Percentiles rank a stretch among this genome's conserved stretches.
phyloP scores from a whole-genome alignment of 192 early-diverging fungal genomes.

The Funneliformis mosseae region DNA sequence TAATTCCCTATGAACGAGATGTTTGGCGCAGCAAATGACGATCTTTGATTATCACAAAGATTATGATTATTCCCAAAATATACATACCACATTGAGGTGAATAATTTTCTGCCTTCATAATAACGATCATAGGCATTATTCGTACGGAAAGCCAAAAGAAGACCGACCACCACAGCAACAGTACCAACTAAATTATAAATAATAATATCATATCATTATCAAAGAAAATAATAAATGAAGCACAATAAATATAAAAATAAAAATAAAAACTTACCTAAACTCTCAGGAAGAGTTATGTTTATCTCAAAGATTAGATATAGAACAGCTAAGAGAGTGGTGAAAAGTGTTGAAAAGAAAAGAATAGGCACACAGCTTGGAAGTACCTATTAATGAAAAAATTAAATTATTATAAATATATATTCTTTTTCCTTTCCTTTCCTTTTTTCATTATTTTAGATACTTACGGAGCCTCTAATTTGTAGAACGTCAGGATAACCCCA shows the following conservation, averaged over 20 bases:
- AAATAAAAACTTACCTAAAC: conserved; percentile 20
- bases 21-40: conserved; percentile 28
- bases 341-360: conserved; percentile 1
- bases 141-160: conserved; percentile 84
- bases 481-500: conserved; percentile 21
- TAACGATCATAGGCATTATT: conserved; percentile 76
- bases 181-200: conserved; percentile 42
- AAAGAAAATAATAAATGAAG: background rate
- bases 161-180: conserved; percentile 61
- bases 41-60: conserved; percentile 59
- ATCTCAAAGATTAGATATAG: background rate
- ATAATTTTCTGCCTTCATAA: conserved; percentile 80
- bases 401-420: no score
- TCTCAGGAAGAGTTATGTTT: background rate
- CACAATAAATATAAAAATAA: background rate
- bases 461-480: background rate
- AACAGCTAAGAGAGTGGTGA: background rate
- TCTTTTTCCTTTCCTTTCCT: background rate
- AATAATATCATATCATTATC: background rate
- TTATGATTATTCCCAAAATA: conserved; percentile 26
- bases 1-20: no score
- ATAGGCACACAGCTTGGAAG: conserved; percentile 9
- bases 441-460: background rate
- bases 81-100: conserved; percentile 53
- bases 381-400: conserved; percentile 1